These are phyloP conservation scores for Grifola frondosa DNA, from an alignment of 1,284 basidiomycete species.

Conservation along the genomic window DNA sequence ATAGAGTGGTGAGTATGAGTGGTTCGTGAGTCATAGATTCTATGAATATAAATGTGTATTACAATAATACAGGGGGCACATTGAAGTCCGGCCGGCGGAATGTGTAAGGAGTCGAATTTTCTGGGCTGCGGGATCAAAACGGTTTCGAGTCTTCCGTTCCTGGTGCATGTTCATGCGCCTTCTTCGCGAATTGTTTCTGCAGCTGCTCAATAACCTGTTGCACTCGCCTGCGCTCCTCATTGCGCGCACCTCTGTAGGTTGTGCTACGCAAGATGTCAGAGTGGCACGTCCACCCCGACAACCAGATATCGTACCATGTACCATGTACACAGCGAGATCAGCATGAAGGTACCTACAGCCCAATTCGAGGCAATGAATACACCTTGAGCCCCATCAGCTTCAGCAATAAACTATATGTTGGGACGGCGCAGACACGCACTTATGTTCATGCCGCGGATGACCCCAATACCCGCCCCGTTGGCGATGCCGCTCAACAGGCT, in stretches of 20 bases:
- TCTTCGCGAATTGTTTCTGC: slow-evolving; percentile 50
- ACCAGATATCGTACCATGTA: no score
- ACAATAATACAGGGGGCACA: no score
- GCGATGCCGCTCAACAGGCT: slow-evolving; percentile 51
- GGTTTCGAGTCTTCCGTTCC: no score
- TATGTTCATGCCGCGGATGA: slow-evolving; percentile 53
- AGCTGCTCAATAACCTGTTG: slow-evolving; percentile 58
- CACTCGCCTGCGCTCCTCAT: slow-evolving; percentile 52
- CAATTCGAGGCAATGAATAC: slow-evolving; percentile 47
- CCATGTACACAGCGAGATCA: slow-evolving; percentile 50
- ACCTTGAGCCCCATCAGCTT: slow-evolving; percentile 25
- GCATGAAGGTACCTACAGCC: slow-evolving; percentile 52
- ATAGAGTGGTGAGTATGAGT: neutral
- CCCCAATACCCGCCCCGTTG: slow-evolving; percentile 48
- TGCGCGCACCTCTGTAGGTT: slow-evolving; percentile 55
- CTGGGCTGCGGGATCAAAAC: no score
- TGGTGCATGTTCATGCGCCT: slow-evolving; percentile 27
- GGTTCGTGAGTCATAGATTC: no score
- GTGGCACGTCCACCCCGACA: no score
- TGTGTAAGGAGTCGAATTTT: no score
- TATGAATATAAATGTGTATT: no score
- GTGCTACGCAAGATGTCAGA: slow-evolving; percentile 41
- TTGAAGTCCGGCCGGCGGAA: no score
- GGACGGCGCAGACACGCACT: slow-evolving; percentile 36
- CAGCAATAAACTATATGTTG: no score